Evolutionary conservation across 75 land plant genomes (phyloP).

Genomic region (Cryptomeria japonica): DNA sequence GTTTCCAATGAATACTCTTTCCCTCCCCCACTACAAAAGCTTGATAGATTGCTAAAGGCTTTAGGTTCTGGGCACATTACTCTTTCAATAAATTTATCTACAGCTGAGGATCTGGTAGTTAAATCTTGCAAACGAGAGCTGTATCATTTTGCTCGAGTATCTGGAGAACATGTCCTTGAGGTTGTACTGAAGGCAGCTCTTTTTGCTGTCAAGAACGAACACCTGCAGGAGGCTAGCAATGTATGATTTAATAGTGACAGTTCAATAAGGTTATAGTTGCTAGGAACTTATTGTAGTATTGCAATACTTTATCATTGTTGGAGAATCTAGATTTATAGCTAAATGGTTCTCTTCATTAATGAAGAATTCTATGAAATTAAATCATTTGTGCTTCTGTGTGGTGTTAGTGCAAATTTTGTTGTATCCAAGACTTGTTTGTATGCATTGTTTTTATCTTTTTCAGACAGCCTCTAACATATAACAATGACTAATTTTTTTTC

Average conservation of each 20-base stretch:
- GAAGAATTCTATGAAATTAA: background rate
- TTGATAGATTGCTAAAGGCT: constrained; percentile 48
- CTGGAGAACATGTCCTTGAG: constrained; percentile 79
- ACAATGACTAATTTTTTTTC: background rate
- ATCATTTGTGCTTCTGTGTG: background rate
- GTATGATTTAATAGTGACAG: constrained; percentile 45
- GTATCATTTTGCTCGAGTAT: constrained; percentile 86
- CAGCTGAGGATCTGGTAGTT: constrained; percentile 26
- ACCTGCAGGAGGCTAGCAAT: constrained; percentile 78
- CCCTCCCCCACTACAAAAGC: constrained; percentile 67
- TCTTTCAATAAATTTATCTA: constrained; percentile 14
- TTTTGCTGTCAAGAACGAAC: constrained; percentile 58
- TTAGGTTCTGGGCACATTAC: constrained; percentile 17
- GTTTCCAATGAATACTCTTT: constrained; percentile 33
- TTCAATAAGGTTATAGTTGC: background rate
- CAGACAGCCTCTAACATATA: background rate
- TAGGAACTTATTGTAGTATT: background rate
- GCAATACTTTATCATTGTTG: background rate
- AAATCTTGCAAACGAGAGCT: constrained; percentile 70
- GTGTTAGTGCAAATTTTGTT: background rate
- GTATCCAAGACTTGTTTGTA: background rate
- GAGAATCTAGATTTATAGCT: background rate
- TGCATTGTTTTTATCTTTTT: background rate
- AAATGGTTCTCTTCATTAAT: background rate
- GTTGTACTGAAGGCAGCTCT: constrained; percentile 76